These are phyloP conservation scores for Apostasia ramifera DNA, from an alignment of 106 monocot species.

Conservation along the genomic window DNA sequence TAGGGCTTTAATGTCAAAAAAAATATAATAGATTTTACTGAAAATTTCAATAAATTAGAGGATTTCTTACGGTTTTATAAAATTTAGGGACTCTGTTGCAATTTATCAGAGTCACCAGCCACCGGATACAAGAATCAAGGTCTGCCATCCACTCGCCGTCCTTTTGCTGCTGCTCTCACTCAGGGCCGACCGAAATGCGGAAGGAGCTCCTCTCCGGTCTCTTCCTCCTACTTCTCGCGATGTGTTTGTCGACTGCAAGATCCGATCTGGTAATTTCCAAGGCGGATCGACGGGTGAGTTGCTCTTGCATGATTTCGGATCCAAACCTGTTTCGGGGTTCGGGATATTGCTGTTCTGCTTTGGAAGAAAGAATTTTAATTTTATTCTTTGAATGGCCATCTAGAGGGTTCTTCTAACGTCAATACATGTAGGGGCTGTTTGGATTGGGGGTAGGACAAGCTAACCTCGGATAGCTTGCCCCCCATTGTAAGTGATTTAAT, in stretches of 20 bases:
- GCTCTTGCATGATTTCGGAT: not conserved
- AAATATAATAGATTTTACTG: too few relatives aligned
- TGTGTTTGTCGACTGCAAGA: conserved; percentile 13
- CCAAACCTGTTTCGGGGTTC: not conserved
- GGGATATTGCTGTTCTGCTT: not conserved
- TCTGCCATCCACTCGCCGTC: too few relatives aligned
- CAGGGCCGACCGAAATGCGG: conserved; percentile 4
- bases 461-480: too few relatives aligned
- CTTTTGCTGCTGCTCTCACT: not conserved
- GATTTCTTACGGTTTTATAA: too few relatives aligned
- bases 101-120: too few relatives aligned
- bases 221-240: conserved; percentile 10
- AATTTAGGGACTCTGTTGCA: too few relatives aligned
- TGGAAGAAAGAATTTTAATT: not conserved
- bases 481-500: not conserved
- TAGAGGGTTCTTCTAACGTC: not conserved
- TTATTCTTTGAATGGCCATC: not conserved
- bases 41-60: too few relatives aligned
- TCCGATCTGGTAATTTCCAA: conserved; percentile 61
- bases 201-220: conserved; percentile 9
- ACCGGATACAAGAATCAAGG: too few relatives aligned
- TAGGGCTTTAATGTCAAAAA: too few relatives aligned
- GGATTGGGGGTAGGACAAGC: too few relatives aligned
- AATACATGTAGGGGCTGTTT: not conserved
- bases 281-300: conserved; percentile 49